A percentile compares a stretch with the other conserved stretches of the same genome.
These are phyloP conservation scores for Nothomitra cinnamomea DNA, from an alignment of 2,329 filamentous ascomycete genomes.

Conservation along the genomic window DNA sequence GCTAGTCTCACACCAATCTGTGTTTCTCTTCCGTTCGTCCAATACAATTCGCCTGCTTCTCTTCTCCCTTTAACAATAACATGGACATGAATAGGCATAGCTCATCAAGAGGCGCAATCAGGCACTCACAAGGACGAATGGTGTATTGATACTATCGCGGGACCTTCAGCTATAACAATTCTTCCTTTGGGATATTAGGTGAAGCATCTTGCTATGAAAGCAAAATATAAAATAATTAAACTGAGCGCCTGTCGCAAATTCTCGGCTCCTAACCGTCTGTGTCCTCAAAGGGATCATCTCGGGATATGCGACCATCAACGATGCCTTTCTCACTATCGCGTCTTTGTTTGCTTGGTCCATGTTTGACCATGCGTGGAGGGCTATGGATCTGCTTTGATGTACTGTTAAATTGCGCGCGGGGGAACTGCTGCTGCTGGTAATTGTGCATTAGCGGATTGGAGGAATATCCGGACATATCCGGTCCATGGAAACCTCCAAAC, in stretches of 20 bases:
- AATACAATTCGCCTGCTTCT: too few relatives aligned
- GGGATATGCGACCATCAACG: background rate
- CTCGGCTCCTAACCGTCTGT: background rate
- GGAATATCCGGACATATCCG: background rate
- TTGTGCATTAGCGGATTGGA: conserved; percentile 1
- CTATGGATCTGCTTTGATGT: background rate
- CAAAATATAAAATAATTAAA: background rate
- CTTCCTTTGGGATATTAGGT: too few relatives aligned
- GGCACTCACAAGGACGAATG: too few relatives aligned
- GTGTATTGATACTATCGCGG: too few relatives aligned
- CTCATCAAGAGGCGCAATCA: too few relatives aligned
- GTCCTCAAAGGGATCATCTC: background rate
- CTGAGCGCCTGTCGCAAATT: too few relatives aligned
- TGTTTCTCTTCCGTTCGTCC: too few relatives aligned
- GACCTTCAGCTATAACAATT: too few relatives aligned
- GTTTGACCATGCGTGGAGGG: background rate
- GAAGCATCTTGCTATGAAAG: background rate
- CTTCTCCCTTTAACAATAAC: too few relatives aligned
- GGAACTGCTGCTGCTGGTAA: conserved; percentile 1
- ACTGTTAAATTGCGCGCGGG: background rate
- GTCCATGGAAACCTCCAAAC: background rate
- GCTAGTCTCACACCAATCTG: too few relatives aligned
- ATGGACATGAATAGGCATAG: too few relatives aligned
- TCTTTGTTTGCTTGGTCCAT: background rate
- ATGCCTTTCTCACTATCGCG: background rate